A percentile compares a stretch with the other conserved stretches of the same genome.
phyloP scores from a whole-genome alignment of 176 grass and related monocot species.

The Eragrostis curvula region DNA sequence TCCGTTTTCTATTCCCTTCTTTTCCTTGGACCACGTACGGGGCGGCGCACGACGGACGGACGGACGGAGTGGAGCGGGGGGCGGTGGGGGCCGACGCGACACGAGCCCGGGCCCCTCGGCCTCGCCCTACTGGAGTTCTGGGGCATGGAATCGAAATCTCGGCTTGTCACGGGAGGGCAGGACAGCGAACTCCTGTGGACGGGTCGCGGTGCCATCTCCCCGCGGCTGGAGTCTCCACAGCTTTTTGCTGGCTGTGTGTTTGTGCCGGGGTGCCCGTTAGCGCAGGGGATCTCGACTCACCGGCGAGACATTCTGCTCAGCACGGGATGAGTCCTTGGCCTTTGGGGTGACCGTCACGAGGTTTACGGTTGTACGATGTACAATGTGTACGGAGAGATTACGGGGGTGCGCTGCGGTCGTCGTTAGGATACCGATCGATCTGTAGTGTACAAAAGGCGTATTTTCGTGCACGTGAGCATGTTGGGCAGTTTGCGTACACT shows the following conservation, averaged over 20 bases:
- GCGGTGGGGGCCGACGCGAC: neutral
- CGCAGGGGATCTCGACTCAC: neutral
- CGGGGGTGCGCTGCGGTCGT: too few relatives aligned
- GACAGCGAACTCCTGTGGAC: neutral
- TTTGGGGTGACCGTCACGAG: neutral
- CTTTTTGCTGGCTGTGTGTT: neutral
- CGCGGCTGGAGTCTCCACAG: neutral
- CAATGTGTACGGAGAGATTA: neutral
- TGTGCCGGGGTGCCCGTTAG: neutral
- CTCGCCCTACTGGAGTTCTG: neutral
- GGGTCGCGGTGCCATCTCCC: neutral
- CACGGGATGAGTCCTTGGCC: neutral
- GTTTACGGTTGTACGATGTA: neutral
- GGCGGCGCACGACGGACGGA: neutral
- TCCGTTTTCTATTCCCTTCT: neutral
- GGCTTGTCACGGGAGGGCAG: neutral
- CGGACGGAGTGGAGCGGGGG: neutral
- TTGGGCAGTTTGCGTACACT: too few relatives aligned
- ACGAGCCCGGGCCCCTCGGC: neutral
- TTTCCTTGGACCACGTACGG: neutral
- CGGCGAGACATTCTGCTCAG: neutral
- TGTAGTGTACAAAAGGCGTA: neutral
- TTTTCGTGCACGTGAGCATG: neutral
- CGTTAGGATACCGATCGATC: too few relatives aligned
- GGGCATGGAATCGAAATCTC: neutral